A percentile compares a stretch with the other conserved stretches of the same genome.
Conservation (phyloP, 768 basidiomycete species). For the Royoungia palumana region DNA sequence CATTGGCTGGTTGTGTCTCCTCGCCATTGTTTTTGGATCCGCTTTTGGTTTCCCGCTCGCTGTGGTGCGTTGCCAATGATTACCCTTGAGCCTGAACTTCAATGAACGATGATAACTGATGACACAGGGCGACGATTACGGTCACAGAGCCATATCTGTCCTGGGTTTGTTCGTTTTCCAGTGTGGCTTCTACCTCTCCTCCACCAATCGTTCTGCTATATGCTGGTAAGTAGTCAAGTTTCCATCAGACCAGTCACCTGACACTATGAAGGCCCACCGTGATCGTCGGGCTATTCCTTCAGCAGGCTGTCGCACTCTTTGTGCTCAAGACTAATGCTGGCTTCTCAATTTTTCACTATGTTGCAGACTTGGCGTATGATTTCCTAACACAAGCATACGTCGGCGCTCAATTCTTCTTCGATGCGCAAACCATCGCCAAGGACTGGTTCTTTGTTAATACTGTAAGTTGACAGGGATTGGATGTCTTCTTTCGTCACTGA, state of each 20-base stretch:
- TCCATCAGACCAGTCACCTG: neutral
- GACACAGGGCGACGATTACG: constrained; percentile 60
- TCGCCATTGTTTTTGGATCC: constrained; percentile 79
- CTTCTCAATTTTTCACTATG: constrained; percentile 79
- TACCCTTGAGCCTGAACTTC: neutral
- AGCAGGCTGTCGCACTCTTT: constrained; percentile 85
- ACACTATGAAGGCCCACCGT: constrained; percentile 64
- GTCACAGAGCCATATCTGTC: constrained; percentile 78
- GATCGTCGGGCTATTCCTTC: constrained; percentile 79
- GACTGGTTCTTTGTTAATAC: constrained; percentile 87
- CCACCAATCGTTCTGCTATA: constrained; percentile 57
- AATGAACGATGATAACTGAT: constrained; percentile 14
- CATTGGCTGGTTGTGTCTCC: constrained; percentile 72
- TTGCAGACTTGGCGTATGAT: constrained; percentile 76
- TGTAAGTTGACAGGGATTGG: constrained; percentile 36
- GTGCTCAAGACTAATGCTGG: constrained; percentile 84
- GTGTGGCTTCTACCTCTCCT: constrained; percentile 65
- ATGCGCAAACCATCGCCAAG: constrained; percentile 55
- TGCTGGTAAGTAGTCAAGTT: constrained; percentile 56
- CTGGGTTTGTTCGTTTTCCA: constrained; percentile 81
- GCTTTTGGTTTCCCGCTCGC: constrained; percentile 77
- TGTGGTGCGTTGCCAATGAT: constrained; percentile 36
- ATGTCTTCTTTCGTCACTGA: constrained; percentile 14
- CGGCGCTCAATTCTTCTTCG: constrained; percentile 84
- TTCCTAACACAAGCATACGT: constrained; percentile 66